Evolutionary conservation across 805 yeast genomes (phyloP), one percentile per base, ranked within the genome.

Genomic region (Sugiyamaella americana): DNA sequence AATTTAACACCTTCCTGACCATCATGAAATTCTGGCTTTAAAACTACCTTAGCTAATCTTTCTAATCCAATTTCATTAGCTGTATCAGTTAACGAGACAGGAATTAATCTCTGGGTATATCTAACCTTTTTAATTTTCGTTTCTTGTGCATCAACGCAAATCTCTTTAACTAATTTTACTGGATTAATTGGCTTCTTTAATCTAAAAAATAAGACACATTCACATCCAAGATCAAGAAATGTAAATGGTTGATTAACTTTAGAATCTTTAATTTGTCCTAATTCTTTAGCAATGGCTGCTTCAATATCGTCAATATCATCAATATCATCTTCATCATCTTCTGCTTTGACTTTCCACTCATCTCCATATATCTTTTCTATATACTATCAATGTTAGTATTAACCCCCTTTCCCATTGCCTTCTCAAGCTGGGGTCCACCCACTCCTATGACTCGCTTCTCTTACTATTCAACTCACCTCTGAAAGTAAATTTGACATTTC

Each of bases 91-190:
- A 65, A 68, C 13, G 85, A 79, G 11, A 93, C 76, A 0, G 98
- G 98, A 0, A 91, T 77, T 47, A 93, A 63, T 56, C 87, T 79
- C 58, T 86, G 93, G 2, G 89, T 75, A 58, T 78, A 85, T 84
- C 78, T 1, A 87, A 41, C 56, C 73, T 75, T 61, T 80, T 87
- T 16, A 22, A 37, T 45, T 11, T 55, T 53, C 23, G 78, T 66
- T 3, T 72, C 73, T 21, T 64, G 61, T 5, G 82, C 71, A 37
- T 84, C 87, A 34, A 73, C 58, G 61, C 95, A 84, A 1, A 91
- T 66, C 23, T 68, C 66, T 32, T 71, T 69, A 6, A 86, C 91
- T 46, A 93, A 75, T 2, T 70, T 64, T 29, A 80, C 93, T 0
- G 98, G 96, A 19, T 76, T 79, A 4, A 89, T 73, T 0, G 97